A percentile compares a stretch with the other conserved stretches of the same genome.
phyloP scores from a whole-genome alignment of 2,329 filamentous ascomycete species.

The Aspergillus fijiensis region DNA sequence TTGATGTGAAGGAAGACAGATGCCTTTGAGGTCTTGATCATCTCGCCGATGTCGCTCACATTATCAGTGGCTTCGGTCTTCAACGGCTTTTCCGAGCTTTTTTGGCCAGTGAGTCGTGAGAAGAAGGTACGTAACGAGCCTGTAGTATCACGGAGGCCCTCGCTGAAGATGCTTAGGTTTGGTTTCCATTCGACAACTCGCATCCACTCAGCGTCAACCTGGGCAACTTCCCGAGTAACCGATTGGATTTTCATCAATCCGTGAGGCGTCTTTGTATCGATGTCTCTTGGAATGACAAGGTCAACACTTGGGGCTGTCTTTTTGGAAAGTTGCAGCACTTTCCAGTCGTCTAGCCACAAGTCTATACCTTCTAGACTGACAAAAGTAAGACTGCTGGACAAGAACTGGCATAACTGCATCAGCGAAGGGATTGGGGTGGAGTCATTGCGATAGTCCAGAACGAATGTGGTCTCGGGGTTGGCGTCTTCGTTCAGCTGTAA shows the following conservation, averaged over 20 bases:
- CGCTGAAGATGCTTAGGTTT: constrained; percentile 45
- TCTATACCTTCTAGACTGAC: constrained; percentile 85
- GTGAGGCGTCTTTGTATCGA: constrained; percentile 80
- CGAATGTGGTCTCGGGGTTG: constrained; percentile 79
- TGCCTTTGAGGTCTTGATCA: constrained; percentile 68
- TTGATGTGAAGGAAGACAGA: constrained; percentile 88
- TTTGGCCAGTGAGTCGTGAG: constrained; percentile 67
- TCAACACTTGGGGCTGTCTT: constrained; percentile 76
- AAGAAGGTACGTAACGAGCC: constrained; percentile 77
- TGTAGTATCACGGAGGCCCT: constrained; percentile 43
- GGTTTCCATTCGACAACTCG: constrained; percentile 82
- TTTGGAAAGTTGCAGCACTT: constrained; percentile 75
- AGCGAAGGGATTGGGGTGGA: constrained; percentile 85
- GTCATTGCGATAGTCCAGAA: constrained; percentile 87
- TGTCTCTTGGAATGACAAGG: constrained; percentile 71
- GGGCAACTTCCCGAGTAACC: constrained; percentile 82
- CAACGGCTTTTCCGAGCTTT: constrained; percentile 40
- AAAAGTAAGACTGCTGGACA: constrained; percentile 94
- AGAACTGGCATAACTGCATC: constrained; percentile 82
- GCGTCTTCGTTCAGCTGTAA: constrained; percentile 67
- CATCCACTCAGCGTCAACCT: constrained; percentile 90
- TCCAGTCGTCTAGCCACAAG: constrained; percentile 85
- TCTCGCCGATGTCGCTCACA: constrained; percentile 67
- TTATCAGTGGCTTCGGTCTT: constrained; percentile 56
- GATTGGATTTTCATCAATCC: constrained; percentile 80